These are phyloP conservation scores for Curvularia sp. DNA, from an alignment of 2,329 filamentous ascomycete genomes.

Conservation along the genomic window DNA sequence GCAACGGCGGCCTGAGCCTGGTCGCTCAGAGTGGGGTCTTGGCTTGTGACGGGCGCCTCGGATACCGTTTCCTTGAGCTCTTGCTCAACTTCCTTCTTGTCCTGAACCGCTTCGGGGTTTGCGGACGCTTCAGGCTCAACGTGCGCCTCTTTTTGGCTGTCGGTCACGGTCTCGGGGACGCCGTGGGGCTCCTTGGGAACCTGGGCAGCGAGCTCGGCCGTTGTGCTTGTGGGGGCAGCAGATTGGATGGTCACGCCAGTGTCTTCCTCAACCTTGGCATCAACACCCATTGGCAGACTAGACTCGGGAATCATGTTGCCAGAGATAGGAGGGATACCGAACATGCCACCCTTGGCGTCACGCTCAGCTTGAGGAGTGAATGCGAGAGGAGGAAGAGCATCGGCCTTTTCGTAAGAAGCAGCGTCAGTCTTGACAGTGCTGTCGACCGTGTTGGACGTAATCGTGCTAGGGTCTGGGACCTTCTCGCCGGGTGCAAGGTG, in stretches of 20 bases:
- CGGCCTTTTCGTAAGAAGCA: constrained; percentile 84
- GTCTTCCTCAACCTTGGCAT: constrained; percentile 49
- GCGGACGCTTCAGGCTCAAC: constrained; percentile 72
- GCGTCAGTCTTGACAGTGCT: constrained; percentile 67
- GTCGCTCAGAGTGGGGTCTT: constrained; percentile 32
- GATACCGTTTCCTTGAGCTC: constrained; percentile 73
- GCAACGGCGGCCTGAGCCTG: constrained; percentile 27
- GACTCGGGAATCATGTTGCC: constrained; percentile 81
- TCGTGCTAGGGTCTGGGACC: constrained; percentile 70
- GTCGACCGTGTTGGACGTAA: constrained; percentile 74
- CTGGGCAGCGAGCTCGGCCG: constrained; percentile 54
- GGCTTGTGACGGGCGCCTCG: constrained; percentile 48
- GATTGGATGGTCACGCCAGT: constrained; percentile 53
- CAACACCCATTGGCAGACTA: constrained; percentile 71
- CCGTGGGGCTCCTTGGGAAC: constrained; percentile 55
- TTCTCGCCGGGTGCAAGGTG: constrained; percentile 79
- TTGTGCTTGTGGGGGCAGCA: constrained; percentile 54
- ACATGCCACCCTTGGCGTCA: constrained; percentile 54
- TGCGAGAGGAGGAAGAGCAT: constrained; percentile 61
- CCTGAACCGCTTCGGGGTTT: constrained; percentile 68
- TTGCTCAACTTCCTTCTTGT: constrained; percentile 74
- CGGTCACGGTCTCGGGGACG: constrained; percentile 68
- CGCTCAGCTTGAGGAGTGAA: constrained; percentile 53
- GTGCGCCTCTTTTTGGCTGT: constrained; percentile 73
- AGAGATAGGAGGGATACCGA: constrained; percentile 58